Base-by-base conservation (phyloP, 495 filamentous ascomycete species). In the Chlorociboria aeruginascens region DNA sequence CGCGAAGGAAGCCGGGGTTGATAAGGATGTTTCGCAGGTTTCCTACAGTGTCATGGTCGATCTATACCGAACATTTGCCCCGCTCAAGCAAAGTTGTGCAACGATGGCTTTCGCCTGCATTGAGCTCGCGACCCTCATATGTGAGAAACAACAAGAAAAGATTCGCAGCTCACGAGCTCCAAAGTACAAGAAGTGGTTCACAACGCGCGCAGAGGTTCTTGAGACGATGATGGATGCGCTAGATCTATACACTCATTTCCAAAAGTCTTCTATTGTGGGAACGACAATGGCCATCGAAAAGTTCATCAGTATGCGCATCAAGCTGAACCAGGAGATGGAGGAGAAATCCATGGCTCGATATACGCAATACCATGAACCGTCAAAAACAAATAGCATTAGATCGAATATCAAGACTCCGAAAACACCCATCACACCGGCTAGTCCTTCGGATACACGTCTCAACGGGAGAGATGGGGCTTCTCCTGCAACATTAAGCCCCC, bases 11-110 rank as follows among this genome's bases (percentile, higher is more conserved):
- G 55, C 79, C 11, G 57, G 68, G 16, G 67, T 65, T 13, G 66
- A 81, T 17, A 66, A 65, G 42, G 66, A 67, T 31, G 73, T 85
- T 35, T 73, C 77, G 13, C 66, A 69, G 10, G 67, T 76, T 4
- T 84, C 86, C 0, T 93, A 85, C 64, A 79, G 83, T 59, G 84
- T 95, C 54, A 83, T 80, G 10, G 72, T 88, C 44, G 92, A 98
- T 63, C 67, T 95, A 13, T 93, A 96, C 63, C 85, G 89, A 54
- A 98, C 92, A 3, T 93, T 86, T 63, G 81, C 84, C 6, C 92
- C 90, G 13, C 68, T 97, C 32, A 97, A 96, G 65, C 86, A 94
- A 49, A 81, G 78, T 0, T 81, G 82, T 4, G 72, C 79, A 14
- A 82, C 85, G 3, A 79, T 95, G 67, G 87, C 88, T 3, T 68